These are phyloP conservation scores for Citrus mangshanensis DNA, from an alignment of 345 rosid species.

Conservation along the genomic window DNA sequence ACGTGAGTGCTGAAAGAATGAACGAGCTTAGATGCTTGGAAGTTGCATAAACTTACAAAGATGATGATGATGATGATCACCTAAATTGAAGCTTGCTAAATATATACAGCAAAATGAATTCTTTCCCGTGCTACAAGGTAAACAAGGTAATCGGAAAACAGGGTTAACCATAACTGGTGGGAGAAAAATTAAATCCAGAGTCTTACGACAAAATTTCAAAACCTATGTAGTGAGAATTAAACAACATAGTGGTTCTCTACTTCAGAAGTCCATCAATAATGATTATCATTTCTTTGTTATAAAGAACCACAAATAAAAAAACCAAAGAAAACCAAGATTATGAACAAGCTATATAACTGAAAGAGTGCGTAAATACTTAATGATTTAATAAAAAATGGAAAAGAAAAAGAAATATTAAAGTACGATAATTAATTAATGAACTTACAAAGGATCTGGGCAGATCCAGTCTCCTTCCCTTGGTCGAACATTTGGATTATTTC, in stretches of 20 bases:
- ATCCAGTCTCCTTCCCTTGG: conserved; percentile 97
- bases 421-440: conserved; percentile 3
- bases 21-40: not conserved
- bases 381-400: not conserved
- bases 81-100: not conserved
- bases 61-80: not conserved
- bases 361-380: not conserved
- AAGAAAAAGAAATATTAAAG: not conserved
- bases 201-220: not conserved
- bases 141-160: not conserved
- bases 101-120: not conserved
- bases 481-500: conserved; percentile 71
- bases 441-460: conserved; percentile 70
- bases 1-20: not conserved
- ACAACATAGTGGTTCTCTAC: not conserved
- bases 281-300: not conserved
- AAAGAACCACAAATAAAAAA: not conserved
- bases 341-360: not conserved
- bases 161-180: not conserved
- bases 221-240: not conserved
- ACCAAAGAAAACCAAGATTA: not conserved
- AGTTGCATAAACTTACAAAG: not conserved
- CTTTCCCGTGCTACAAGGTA: not conserved
- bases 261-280: not conserved
- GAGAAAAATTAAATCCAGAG: not conserved